These are phyloP conservation scores for Candida anutae DNA, from an alignment of 1,139 yeast genomes.

Conservation along the genomic window DNA sequence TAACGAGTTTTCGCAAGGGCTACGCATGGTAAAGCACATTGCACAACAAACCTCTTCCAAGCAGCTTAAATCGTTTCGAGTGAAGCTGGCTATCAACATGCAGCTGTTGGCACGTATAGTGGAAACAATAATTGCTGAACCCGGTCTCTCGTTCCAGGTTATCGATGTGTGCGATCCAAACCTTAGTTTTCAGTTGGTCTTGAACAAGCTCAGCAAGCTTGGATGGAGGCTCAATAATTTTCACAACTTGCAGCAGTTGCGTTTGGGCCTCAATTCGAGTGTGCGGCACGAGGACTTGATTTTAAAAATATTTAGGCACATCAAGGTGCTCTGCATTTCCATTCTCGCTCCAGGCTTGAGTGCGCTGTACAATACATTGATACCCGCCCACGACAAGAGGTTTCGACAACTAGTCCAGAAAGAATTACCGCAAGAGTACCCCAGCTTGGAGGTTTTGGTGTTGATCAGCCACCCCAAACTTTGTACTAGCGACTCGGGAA, in stretches of 20 bases:
- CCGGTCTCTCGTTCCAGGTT: constrained; percentile 12
- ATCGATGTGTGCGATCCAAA: constrained; percentile 20
- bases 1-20: constrained; percentile 24
- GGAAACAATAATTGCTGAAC: constrained; percentile 17
- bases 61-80: constrained; percentile 13
- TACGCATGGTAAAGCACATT: constrained; percentile 18
- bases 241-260: constrained; percentile 13
- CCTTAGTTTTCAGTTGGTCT: constrained; percentile 19
- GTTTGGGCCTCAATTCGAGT: constrained; percentile 22
- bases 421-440: constrained; percentile 1
- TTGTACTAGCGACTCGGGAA: constrained; percentile 5
- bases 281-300: constrained; percentile 15
- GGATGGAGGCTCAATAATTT: constrained; percentile 22
- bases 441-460: constrained; percentile 12
- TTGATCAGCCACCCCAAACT: constrained; percentile 23
- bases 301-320: constrained; percentile 21
- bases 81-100: constrained; percentile 18
- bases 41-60: constrained; percentile 10
- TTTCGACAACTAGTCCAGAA: constrained; percentile 7
- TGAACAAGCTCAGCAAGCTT: constrained; percentile 17
- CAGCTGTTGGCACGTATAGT: constrained; percentile 19
- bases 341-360: constrained; percentile 11
- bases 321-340: constrained; percentile 13
- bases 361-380: constrained; percentile 9
- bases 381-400: constrained; percentile 15